Base-by-base conservation (phyloP, 306 rosid species). In the Quercus suber region DNA sequence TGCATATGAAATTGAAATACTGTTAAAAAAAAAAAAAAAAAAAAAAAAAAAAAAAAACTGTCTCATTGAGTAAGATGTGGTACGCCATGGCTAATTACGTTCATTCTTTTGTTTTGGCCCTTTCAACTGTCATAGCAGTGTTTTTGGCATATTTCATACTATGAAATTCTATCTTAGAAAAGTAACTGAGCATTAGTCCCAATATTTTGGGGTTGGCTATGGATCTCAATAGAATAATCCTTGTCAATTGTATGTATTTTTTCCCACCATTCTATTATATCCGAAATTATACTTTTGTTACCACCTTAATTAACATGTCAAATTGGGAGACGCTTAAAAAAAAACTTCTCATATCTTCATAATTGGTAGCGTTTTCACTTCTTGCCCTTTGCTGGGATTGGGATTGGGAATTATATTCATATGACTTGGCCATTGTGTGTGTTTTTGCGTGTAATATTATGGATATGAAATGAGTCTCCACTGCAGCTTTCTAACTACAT, bases 401-500 rank as follows among this genome's bases (percentile, higher is more conserved):
- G 51, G 5, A 17, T 27, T 56, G 58, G 37, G 8, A 21, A 20
- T 41, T 14, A 31, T 14, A 13, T 49, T 49, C 53, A 49, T 12
- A 49, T 45, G 53, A 45, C 53, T 45, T 45, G 53, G n/a, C 9
- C 21, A 52, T 63, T 17, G 4, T 13, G 33, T 4, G 1, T 21
- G 7, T 78, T 19, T 9, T 21, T 17, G 19, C 6, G 4, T 8
- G 30, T 8, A 37, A 37, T 21, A 10, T 11, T 15, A 9, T 28
- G 13, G 17, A 19, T 51, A 37, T 28, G 67, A 17, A 57, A 51
- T 55, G 63, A 5, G 33, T 13, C 61, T 53, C 20, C 41, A 51
- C 78, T 71, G 76, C n/a, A 55, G 23, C 56, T 33, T 43, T 67
- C 76, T 79, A 74, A 87, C 53, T 13, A 17, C 69, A 35, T 28